Base-by-base conservation (phyloP, 371 early-diverging fungal genomes). In the Basidiobolus meristosporus region DNA sequence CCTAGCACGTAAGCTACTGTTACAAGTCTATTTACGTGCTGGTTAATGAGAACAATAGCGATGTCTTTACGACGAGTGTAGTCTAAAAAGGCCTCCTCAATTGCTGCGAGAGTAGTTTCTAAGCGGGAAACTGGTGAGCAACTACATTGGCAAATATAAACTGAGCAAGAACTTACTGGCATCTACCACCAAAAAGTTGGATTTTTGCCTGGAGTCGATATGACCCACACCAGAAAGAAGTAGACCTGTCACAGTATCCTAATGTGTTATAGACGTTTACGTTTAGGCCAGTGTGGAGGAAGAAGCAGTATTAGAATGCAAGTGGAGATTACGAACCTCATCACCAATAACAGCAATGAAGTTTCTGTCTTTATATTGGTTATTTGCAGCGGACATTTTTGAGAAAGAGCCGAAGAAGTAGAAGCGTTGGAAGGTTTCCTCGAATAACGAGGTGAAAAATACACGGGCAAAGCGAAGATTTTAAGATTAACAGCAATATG, bases 221-320 rank as follows among this genome's bases (percentile, higher is more conserved):
- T 96, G 82, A 29, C 98, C 98, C 36, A 93, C 77, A 33, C 98
- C 98, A 23, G 96, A 91, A 35, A 98, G 71, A 23, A 98, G 69
- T 42, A 96, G 69, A 31, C 98, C 98, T 2, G 98, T 98, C 36
- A 98, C 87, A 10, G 93, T 80, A 63, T 97, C 98, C 84, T 90
- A 54, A 22, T 16, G 11, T 7, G 15, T 15, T 20, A 35, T 11
- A 21, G 15, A n/a, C 29, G 16, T 7, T 32, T 33, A 18, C 11
- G 3, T 18, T 5, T 14, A 15, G 21, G 3, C n/a, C 3, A 17
- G 20, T 12, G 6, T 34, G 30, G 10, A 4, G 11, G 36, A 17
- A 44, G 9, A 15, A 40, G 36, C 7, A 16, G 22, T 26, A 2
- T 40, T 23, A 12, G 7, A 32, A 1, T 10, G 21, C 19, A 30